Percentiles rank a stretch among this genome's conserved stretches.
Evolutionary conservation across 768 basidiomycete genomes (phyloP).

Genomic region (Phaffia australis): DNA sequence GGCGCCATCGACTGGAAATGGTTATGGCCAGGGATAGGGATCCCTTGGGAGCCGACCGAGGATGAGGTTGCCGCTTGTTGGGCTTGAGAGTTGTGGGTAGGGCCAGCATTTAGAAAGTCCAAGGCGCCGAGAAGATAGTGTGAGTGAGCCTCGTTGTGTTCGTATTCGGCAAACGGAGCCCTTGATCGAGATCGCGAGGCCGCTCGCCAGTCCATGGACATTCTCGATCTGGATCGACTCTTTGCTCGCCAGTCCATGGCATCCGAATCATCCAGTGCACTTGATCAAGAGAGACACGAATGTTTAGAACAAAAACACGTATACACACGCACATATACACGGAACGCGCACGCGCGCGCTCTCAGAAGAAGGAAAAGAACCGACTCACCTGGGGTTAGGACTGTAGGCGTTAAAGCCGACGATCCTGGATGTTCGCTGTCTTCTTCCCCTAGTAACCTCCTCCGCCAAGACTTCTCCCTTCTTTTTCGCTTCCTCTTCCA

Average conservation of each 20-base stretch:
- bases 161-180: slow-evolving; percentile 50
- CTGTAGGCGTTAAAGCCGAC: slow-evolving; percentile 34
- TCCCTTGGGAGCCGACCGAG: slow-evolving; percentile 22
- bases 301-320: neutral
- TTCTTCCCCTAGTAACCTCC: slow-evolving; percentile 33
- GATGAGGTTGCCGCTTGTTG: neutral
- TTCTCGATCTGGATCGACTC: slow-evolving; percentile 36
- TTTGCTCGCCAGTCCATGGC: slow-evolving; percentile 86
- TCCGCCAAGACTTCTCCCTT: slow-evolving; percentile 6
- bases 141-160: slow-evolving; percentile 43
- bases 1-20: neutral
- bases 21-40: slow-evolving; percentile 20
- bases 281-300: neutral
- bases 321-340: too few species aligned
- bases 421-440: slow-evolving; percentile 35
- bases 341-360: neutral
- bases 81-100: slow-evolving; percentile 6
- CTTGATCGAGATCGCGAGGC: slow-evolving; percentile 43
- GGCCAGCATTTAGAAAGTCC: slow-evolving; percentile 25
- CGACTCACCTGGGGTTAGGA: slow-evolving; percentile 44
- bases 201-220: slow-evolving; percentile 67
- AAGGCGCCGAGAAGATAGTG: slow-evolving; percentile 34
- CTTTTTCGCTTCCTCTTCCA: slow-evolving; percentile 4
- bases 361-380: slow-evolving; percentile 24
- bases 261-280: slow-evolving; percentile 15